Evolutionary conservation across 805 yeast genomes (phyloP), one percentile per base, ranked within the genome.

Genomic region (Komagataella populi): DNA sequence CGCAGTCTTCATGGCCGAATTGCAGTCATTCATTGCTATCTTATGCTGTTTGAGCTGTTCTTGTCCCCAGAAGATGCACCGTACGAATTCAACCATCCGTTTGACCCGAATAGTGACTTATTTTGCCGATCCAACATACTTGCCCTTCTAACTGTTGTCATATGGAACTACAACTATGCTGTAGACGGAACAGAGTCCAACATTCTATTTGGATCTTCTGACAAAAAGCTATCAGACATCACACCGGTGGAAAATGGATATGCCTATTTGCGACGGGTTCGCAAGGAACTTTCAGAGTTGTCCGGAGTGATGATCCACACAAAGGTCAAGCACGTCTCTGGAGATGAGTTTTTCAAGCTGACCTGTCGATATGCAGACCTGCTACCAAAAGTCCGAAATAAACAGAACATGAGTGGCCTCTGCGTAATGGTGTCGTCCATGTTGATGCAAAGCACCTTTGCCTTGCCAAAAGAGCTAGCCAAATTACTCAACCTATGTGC

Each of bases 1-100:
- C 58, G 61, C 5, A 68, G 74, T 7, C 53, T 62, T 12, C 72
- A 69, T 54, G 85, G 83, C 6, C 71, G 74, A 53, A 64, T 77
- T 8, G 70, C 81, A 23, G 76, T 77, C 6, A 68, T 82, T 45
- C 85, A 84, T 60, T 81, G 85, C 18, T 79, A 79, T 54, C 66
- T 80, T 55, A 70, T 81, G 52, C 58, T 84, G 23, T 78, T 77
- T 66, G 87, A 83, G 59, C 77, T 78, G 76, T 75, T 79, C 54
- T 60, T 83, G 47, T 68, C 72, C 8, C 81, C 79, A n/a, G 73
- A 71, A 56, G 80, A 74, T 55, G 62, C 69, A 12, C 54, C 57
- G 22, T 68, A 64, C 46, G 76, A 73, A 45, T 66, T 67, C 47
- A 68, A 69, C 44, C 73, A 70, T 49, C 65, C 66, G 17, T 79